Conservation (phyloP, 345 rosid genomes). For the rapeseed (Brassica napus) region DNA sequence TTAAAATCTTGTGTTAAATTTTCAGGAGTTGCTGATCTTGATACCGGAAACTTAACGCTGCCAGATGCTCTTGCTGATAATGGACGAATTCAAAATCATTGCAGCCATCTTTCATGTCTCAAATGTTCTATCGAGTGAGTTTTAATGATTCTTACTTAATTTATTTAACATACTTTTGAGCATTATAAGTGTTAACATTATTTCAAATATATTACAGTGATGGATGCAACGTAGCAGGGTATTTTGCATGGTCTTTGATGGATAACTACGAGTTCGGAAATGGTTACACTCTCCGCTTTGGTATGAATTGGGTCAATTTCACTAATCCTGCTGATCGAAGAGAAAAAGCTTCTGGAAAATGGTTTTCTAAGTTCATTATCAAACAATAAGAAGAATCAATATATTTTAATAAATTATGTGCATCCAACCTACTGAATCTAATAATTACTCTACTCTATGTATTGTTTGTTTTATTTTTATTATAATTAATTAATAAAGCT, state of each 20-base stretch:
- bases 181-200: not conserved
- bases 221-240: slow-evolving; percentile 32
- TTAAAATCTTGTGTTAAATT: not conserved
- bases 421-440: not conserved
- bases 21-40: slow-evolving; percentile 30
- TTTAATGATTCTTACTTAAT: not conserved
- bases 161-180: not conserved
- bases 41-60: slow-evolving; percentile 9
- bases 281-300: slow-evolving; percentile 32
- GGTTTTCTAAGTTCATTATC: slow-evolving; percentile 45
- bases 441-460: not conserved
- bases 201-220: slow-evolving; percentile 1
- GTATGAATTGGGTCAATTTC: slow-evolving; percentile 40
- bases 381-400: not conserved
- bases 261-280: slow-evolving; percentile 34
- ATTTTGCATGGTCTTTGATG: slow-evolving; percentile 34
- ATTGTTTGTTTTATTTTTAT: not conserved
- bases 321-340: slow-evolving; percentile 30
- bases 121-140: slow-evolving; percentile 31
- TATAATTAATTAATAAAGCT: not conserved
- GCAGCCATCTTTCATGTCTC: slow-evolving; percentile 38
- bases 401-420: not conserved
- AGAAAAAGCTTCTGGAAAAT: slow-evolving; percentile 35
- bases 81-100: slow-evolving; percentile 24
- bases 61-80: slow-evolving; percentile 25